Evolutionary conservation across 176 grass and related monocot genomes (phyloP), one percentile per base, ranked within the genome.

Genomic region (Otatea glauca): DNA sequence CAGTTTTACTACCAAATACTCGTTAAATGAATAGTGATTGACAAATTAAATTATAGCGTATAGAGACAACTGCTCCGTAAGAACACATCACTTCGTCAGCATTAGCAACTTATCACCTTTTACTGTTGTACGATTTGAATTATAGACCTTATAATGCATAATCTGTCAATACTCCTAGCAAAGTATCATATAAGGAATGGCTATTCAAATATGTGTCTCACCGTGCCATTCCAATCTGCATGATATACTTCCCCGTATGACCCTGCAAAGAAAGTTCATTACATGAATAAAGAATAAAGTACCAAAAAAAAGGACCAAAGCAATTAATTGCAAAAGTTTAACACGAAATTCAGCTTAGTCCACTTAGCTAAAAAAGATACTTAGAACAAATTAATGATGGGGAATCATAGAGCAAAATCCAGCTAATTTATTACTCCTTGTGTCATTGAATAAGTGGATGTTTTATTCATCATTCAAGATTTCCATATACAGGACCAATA

Each of bases 191-290:
- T 7, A 90, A 65, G 14, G 21, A 76, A 55, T 61, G 74, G n/a
- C 37, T 64, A 55, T 81, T 70, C 76, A 77, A 75, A 77, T 79
- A 84, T 64, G 84, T 35, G 35, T 88, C 93, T 96, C 92, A 99
- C 93, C 59, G 96, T 99, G 86, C 91, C 96, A 91, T 99, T 89
- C 96, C 93, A 99, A 83, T 99, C 93, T 81, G 96, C 96, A 80
- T 39, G 93, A 96, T 99, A 99, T 37, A 99, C 96, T 81, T 99
- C 96, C 37, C 96, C 96, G 76, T 92, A 96, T 49, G 96, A 99
- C 75, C 96, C 91, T 96, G 81, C 5, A 85, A 83, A 21, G 38
- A 70, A 47, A 75, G 60, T 83, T 83, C 9, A 65, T 60, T 42
- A 20, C 49, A 90, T 60, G 27, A 35, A 73, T 66, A 75, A 11